phyloP scores from a whole-genome alignment of 2,329 filamentous ascomycete species.

The Penicillium vulpinum region DNA sequence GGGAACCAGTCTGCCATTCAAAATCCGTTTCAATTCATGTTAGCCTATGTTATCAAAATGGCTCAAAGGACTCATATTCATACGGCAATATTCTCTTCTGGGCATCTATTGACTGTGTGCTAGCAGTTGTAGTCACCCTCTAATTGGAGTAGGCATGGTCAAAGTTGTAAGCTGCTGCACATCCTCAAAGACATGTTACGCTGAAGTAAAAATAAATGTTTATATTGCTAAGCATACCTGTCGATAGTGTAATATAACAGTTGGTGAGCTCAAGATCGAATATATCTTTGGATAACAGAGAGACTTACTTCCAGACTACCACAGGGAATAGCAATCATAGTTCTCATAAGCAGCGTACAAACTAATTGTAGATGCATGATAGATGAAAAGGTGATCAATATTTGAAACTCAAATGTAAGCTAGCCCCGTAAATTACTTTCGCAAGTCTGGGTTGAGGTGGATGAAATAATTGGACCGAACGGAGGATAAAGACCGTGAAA shows the following conservation, averaged over 20 bases:
- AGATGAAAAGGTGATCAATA: not conserved
- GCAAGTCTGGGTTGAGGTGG: not conserved
- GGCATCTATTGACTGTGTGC: not conserved
- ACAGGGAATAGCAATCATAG: constrained; percentile 7
- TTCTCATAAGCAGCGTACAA: constrained; percentile 3
- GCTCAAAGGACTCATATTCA: not conserved
- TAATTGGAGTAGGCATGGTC: constrained; percentile 10
- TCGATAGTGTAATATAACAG: not conserved
- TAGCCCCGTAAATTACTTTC: not conserved
- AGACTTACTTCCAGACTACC: not conserved
- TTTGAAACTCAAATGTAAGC: not conserved
- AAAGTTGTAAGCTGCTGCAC: constrained; percentile 2
- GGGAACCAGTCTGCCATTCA: not conserved
- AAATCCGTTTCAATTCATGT: not conserved
- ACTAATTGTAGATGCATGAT: constrained; percentile 12
- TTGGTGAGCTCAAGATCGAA: not conserved
- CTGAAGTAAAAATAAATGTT: not conserved
- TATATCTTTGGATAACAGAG: not conserved
- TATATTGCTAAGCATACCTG: not conserved
- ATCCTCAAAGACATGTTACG: not conserved
- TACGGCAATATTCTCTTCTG: constrained; percentile 14
- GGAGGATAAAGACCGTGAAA: not conserved
- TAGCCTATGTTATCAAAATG: not conserved
- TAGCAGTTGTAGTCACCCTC: not conserved
- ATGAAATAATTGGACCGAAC: not conserved